These are phyloP conservation scores for Sugiyamaella lignohabitans DNA, from an alignment of 805 yeast genomes.

Conservation along the genomic window DNA sequence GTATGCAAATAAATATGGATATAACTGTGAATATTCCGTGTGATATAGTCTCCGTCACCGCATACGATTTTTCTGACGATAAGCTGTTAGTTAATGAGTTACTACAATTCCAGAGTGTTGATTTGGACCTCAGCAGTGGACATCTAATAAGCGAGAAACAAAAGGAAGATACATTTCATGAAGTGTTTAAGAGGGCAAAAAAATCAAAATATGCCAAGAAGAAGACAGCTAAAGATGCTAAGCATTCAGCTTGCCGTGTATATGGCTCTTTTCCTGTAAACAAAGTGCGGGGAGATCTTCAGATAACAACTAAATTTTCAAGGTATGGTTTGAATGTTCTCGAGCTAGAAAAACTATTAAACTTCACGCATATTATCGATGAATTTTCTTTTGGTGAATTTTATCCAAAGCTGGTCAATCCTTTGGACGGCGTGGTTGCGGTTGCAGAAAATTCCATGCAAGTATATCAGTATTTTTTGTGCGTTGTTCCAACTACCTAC, in stretches of 20 bases:
- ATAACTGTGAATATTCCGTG: slow-evolving; percentile 82
- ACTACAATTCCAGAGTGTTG: slow-evolving; percentile 60
- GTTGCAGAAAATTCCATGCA: slow-evolving; percentile 42
- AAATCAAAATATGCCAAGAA: slow-evolving; percentile 11
- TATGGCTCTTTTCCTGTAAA: slow-evolving; percentile 53
- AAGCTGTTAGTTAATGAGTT: slow-evolving; percentile 70
- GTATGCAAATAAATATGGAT: slow-evolving; percentile 69
- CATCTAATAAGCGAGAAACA: slow-evolving; percentile 4
- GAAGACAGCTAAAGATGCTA: slow-evolving; percentile 12
- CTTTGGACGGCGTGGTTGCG: slow-evolving; percentile 73
- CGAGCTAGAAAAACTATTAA: slow-evolving; percentile 41
- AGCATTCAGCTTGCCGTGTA: slow-evolving; percentile 18
- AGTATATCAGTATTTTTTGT: slow-evolving; percentile 57
- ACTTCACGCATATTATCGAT: slow-evolving; percentile 76
- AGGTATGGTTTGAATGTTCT: slow-evolving; percentile 25
- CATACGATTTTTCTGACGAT: slow-evolving; percentile 72
- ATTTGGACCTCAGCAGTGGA: slow-evolving; percentile 10
- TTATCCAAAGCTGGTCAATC: slow-evolving; percentile 79
- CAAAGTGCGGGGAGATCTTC: slow-evolving; percentile 79
- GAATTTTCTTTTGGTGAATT: slow-evolving; percentile 90
- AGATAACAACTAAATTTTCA: slow-evolving; percentile 71
- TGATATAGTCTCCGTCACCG: slow-evolving; percentile 63
- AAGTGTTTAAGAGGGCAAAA: slow-evolving; percentile 20
- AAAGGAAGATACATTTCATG: slow-evolving; percentile 16
- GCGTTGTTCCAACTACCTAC: slow-evolving; percentile 79